Evolutionary conservation across 495 filamentous ascomycete species (phyloP), one percentile per base, ranked within the genome.

Genomic region (Trichoderma erinaceum): DNA sequence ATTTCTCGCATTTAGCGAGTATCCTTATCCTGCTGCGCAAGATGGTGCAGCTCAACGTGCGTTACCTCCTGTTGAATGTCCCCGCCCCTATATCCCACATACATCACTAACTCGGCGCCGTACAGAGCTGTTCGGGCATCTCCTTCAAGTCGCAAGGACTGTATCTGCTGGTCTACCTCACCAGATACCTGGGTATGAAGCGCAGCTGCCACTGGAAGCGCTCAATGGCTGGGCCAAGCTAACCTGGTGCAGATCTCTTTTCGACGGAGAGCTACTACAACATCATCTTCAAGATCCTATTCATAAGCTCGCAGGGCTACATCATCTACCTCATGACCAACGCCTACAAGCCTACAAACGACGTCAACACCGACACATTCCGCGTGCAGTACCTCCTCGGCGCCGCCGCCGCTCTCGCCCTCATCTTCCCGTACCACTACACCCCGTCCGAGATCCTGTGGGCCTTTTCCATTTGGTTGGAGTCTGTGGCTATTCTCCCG

Each of bases 381-480:
- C 93, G 92, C 68, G 90, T 97, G 44, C 87, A 95, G 75, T 98
- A 97, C 77, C 85, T 99, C 23, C 83, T 99, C 29, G 92, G 84
- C 43, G 89, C 88, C 70, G 91, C 92, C 68, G 86, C 85, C 16
- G 81, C 92, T 41, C 80, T 98, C 35, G 94, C 90, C 7, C 69
- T 97, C 64, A 75, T 97, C n/a, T 89, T 93, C 74, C 92, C 95
- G 0, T 92, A 91, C 76, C 79, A 85, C 71, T 97, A 95, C 76
- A 88, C 85, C 4, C 65, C 79, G 29, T 76, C 73, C 69, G 83
- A 97, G 88, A 92, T 99, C 66, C 83, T 93, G 65, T 99, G 95
- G 95, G 88, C 96, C 2, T 97, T 98, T 76, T 93, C 90, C 3
- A 97, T 98, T 75, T 99, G 95, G 95, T 84, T 99, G 38, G 95